Percentiles rank a stretch among this genome's conserved stretches.
Evolutionary conservation across 2,329 filamentous ascomycete genomes (phyloP).

Genomic region (Fusarium sp.): DNA sequence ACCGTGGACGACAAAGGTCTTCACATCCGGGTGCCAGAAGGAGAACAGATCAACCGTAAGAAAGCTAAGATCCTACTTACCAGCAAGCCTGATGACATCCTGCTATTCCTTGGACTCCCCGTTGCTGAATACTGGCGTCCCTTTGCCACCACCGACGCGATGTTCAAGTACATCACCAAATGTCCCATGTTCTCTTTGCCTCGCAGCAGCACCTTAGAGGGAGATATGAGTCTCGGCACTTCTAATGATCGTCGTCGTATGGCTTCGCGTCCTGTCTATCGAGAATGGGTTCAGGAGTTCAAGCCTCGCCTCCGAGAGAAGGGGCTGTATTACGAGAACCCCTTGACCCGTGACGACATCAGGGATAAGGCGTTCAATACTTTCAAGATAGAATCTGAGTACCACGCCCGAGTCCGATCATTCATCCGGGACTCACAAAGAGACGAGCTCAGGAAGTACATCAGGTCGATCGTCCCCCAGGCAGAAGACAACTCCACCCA

Average conservation of each 20-base stretch:
- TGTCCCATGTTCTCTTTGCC: conserved; percentile 68
- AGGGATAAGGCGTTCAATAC: conserved; percentile 62
- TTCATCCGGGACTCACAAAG: conserved; percentile 58
- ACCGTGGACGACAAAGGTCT: conserved; percentile 72
- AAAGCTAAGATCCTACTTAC: conserved; percentile 70
- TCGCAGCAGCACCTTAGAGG: conserved; percentile 47
- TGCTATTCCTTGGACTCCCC: conserved; percentile 73
- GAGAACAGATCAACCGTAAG: conserved; percentile 69
- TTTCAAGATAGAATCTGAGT: conserved; percentile 57
- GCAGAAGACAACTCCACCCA: conserved; percentile 19
- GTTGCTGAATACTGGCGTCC: conserved; percentile 59
- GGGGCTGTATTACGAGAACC: conserved; percentile 47
- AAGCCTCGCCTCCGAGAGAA: conserved; percentile 62
- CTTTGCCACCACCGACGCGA: conserved; percentile 63
- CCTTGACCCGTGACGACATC: conserved; percentile 56
- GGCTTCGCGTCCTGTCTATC: conserved; percentile 65
- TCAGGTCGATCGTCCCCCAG: conserved; percentile 52
- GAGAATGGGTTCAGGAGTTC: conserved; percentile 70
- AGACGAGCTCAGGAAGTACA: conserved; percentile 50
- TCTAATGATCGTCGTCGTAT: conserved; percentile 68
- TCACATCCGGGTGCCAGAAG: conserved; percentile 73
- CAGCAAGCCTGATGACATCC: conserved; percentile 61
- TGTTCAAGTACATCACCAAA: conserved; percentile 70
- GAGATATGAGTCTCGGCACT: conserved; percentile 49
- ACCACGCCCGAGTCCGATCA: conserved; percentile 53